Base-by-base conservation (phyloP, 345 rosid species). In the Populus alba region DNA sequence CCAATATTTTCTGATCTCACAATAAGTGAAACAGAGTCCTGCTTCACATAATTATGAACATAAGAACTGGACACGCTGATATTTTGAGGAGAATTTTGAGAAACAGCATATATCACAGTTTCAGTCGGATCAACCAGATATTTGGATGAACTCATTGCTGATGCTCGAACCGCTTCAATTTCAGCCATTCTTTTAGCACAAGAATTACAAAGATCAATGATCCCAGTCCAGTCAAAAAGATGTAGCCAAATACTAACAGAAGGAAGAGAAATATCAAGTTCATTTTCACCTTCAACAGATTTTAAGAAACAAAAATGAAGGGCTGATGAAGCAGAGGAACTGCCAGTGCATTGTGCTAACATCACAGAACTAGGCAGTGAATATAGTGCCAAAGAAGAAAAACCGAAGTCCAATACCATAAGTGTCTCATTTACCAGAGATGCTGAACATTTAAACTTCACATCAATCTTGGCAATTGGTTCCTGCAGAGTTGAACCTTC, bases 211-310 rank as follows among this genome's bases (percentile, higher is more conserved):
- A 84, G 75, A 76, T 86, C 88, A 81, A 87, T 75, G 68, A 92
- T 79, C 82, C 81, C 80, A 61, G 75, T 80, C 98, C 97, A 95
- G 63, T 89, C 89, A 47, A 73, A 63, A 74, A 70, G 68, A 79
- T 93, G 91, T 29, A 95, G 81, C 97, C 97, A 95, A 76, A 95
- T 78, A 80, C 87, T 86, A 67, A 93, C 86, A 81, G 91, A 85
- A 78, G 98, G 98, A 75, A 92, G 89, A 79, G 87, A 83, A 75
- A 95, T 67, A 62, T 75, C 75, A 79, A 95, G 47, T 76, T 83
- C 85, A 74, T 75, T 83, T 70, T 68, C 85, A 77, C 78, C 83
- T 37, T 75, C 81, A 79, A 70, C 87, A 18, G 79, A 81, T 78
- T 85, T 83, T 51, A 82, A 83, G 77, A 86, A 83, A 83, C 82